A percentile compares a stretch with the other conserved stretches of the same genome.
Evolutionary conservation across 83 land plant genomes (phyloP).

Genomic region (Picea abies): DNA sequence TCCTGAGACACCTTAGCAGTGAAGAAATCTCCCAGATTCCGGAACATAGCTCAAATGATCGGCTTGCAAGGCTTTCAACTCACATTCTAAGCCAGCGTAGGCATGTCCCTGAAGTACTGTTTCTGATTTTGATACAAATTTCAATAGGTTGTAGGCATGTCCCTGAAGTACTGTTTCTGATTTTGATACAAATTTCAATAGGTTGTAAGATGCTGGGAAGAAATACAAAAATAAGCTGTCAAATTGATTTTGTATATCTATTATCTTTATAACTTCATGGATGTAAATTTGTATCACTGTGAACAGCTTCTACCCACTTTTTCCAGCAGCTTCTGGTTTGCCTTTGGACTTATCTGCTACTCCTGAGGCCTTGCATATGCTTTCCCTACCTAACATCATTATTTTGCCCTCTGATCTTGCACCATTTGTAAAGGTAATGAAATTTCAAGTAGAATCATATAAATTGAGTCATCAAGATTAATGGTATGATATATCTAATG

Average conservation of each 20-base stretch:
- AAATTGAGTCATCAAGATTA: background rate
- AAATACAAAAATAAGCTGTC: background rate
- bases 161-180: background rate
- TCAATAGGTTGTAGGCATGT: constrained; percentile 44
- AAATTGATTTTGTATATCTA: no score
- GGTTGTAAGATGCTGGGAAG: background rate
- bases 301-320: constrained; percentile 92
- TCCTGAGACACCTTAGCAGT: constrained; percentile 84
- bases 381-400: constrained; percentile 66
- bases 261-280: background rate
- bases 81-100: constrained; percentile 82
- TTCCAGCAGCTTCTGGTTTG: constrained; percentile 72
- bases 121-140: constrained; percentile 5
- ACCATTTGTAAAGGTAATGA: constrained; percentile 81
- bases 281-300: background rate
- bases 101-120: constrained; percentile 26
- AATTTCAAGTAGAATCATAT: background rate
- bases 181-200: background rate
- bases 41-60: constrained; percentile 50
- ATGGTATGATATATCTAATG: background rate
- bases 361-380: constrained; percentile 67
- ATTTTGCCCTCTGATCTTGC: constrained; percentile 91
- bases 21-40: constrained; percentile 74
- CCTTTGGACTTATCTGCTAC: constrained; percentile 81
- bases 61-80: constrained; percentile 73